Evolutionary conservation across 257 asterid species (phyloP).

Genomic region (Solanum bukasovii): DNA sequence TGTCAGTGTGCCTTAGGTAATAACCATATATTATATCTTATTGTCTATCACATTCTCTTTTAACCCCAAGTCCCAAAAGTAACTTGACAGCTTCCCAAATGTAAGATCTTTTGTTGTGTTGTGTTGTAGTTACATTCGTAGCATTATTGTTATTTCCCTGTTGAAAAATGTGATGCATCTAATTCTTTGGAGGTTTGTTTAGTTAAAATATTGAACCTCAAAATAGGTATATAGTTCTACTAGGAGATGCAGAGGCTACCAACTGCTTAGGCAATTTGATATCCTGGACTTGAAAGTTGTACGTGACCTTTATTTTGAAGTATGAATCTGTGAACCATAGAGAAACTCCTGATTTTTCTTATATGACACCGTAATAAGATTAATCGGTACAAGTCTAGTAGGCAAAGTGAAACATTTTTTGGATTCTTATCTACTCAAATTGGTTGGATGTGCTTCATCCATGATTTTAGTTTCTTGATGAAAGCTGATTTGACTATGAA

Average conservation of each 20-base stretch:
- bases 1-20: conserved; percentile 77
- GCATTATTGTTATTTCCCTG: background rate
- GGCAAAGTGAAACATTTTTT: background rate
- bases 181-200: background rate
- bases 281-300: background rate
- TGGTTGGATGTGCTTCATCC: no score
- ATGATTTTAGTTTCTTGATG: no score
- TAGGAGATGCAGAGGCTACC: background rate
- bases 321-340: background rate
- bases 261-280: background rate
- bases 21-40: background rate
- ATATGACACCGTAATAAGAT: background rate
- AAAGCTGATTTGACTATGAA: no score
- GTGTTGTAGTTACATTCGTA: background rate
- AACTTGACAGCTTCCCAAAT: background rate
- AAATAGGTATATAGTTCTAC: background rate
- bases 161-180: no score
- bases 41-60: no score
- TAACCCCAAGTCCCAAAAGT: no score
- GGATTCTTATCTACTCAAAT: background rate
- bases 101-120: background rate
- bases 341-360: background rate
- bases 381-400: background rate
- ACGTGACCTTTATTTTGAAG: background rate
- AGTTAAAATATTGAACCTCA: background rate